Evolutionary conservation across 2,329 filamentous ascomycete genomes (phyloP).

Genomic region (Alternaria panax): DNA sequence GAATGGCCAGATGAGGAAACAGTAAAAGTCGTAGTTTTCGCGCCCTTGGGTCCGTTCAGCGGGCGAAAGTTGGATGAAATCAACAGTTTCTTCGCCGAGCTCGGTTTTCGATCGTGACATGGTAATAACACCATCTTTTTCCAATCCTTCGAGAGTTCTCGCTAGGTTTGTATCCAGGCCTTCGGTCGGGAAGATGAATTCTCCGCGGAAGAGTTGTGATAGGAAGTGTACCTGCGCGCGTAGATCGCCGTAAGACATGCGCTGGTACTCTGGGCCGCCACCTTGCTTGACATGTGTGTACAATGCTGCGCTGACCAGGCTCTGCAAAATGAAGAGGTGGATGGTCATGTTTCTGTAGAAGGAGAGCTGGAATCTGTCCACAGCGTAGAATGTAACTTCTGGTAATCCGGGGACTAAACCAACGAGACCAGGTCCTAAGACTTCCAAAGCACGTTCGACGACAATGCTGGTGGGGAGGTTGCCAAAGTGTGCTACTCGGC

Average conservation of each 20-base stretch:
- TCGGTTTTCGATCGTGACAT: slow-evolving; percentile 59
- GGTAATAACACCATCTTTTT: slow-evolving; percentile 78
- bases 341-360: slow-evolving; percentile 99
- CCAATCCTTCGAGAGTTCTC: slow-evolving; percentile 77
- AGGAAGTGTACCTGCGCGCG: slow-evolving; percentile 85
- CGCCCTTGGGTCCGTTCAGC: slow-evolving; percentile 78
- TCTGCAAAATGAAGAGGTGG: slow-evolving; percentile 93
- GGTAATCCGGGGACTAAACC: slow-evolving; percentile 79
- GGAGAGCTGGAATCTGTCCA: slow-evolving; percentile 92
- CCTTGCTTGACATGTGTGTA: slow-evolving; percentile 91
- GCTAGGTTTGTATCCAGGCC: slow-evolving; percentile 82
- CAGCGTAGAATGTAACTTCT: slow-evolving; percentile 92
- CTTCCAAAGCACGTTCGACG: slow-evolving; percentile 87
- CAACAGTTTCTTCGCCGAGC: slow-evolving; percentile 59
- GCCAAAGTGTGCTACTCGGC: slow-evolving; percentile 92
- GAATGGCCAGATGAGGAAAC: slow-evolving; percentile 98
- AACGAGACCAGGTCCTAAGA: slow-evolving; percentile 88
- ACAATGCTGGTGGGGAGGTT: slow-evolving; percentile 80
- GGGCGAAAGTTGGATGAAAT: slow-evolving; percentile 75
- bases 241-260: slow-evolving; percentile 77
- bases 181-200: slow-evolving; percentile 95
- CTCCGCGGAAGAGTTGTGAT: slow-evolving; percentile 87
- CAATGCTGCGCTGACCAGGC: slow-evolving; percentile 86
- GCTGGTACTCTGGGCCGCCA: slow-evolving; percentile 81
- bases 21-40: slow-evolving; percentile 98